These are phyloP conservation scores for Paxillus involutus DNA, from an alignment of 768 basidiomycete species.

Conservation along the genomic window DNA sequence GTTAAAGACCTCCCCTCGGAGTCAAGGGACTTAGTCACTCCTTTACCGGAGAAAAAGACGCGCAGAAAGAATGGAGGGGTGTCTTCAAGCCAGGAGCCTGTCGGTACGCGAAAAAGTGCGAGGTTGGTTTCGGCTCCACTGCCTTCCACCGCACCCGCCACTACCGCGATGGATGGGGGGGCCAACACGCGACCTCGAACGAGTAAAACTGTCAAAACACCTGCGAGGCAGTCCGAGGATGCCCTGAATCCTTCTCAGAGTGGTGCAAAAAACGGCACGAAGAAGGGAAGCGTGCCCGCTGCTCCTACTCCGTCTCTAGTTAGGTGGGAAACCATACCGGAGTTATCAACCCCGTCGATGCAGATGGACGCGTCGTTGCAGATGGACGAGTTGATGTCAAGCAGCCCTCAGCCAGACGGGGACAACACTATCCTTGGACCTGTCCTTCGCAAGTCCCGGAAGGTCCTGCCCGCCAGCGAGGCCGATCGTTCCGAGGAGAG, in stretches of 20 bases:
- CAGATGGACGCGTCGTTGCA: conserved; percentile 12
- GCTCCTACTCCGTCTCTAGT: conserved; percentile 12
- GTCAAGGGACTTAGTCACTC: conserved; percentile 19
- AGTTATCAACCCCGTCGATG: conserved; percentile 22
- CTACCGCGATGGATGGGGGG: conserved; percentile 1
- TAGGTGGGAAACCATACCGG: conserved; percentile 32
- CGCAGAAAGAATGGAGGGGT: conserved; percentile 14
- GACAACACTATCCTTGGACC: background rate
- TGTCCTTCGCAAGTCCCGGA: conserved; percentile 12
- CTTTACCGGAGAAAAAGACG: conserved; percentile 17
- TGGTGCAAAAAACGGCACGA: background rate
- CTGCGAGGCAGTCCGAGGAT: conserved; percentile 8
- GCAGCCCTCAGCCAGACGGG: conserved; percentile 23
- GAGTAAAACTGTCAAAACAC: conserved; percentile 9
- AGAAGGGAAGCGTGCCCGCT: background rate
- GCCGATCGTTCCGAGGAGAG: background rate
- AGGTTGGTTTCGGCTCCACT: conserved; percentile 7
- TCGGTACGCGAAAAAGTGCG: conserved; percentile 20
- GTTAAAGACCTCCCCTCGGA: conserved; percentile 20
- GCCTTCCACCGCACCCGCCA: conserved; percentile 7
- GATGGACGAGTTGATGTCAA: conserved; percentile 36
- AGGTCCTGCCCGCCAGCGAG: background rate
- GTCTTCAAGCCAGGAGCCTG: conserved; percentile 23
- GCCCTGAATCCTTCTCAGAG: background rate
- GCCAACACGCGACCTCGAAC: background rate